Conservation (phyloP, 2,329 filamentous ascomycete genomes). For the Sphaerulina vaccinii region DNA sequence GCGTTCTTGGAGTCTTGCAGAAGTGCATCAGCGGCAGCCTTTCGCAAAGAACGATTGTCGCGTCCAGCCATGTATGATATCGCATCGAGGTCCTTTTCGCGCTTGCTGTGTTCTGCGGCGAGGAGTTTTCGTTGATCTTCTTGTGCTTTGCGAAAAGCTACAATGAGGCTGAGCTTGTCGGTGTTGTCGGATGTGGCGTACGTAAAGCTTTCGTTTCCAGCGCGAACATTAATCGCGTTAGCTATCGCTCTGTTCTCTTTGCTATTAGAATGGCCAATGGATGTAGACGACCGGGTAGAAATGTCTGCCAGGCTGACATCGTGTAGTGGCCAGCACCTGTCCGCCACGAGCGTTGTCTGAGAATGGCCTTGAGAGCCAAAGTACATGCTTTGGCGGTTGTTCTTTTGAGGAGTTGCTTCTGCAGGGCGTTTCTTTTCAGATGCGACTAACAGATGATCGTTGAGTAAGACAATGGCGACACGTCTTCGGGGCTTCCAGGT, state of each 20-base stretch:
- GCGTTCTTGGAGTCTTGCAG: slow-evolving; percentile 45
- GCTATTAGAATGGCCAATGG: slow-evolving; percentile 37
- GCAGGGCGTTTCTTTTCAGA: slow-evolving; percentile 80
- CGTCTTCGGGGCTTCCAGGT: slow-evolving; percentile 91
- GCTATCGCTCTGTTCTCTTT: slow-evolving; percentile 56
- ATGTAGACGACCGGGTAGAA: slow-evolving; percentile 46
- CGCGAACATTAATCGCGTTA: slow-evolving; percentile 87
- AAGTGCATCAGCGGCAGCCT: slow-evolving; percentile 33
- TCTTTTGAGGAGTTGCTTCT: slow-evolving; percentile 26
- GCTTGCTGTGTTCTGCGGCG: slow-evolving; percentile 82
- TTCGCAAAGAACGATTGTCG: slow-evolving; percentile 60
- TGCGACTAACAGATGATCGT: slow-evolving; percentile 89
- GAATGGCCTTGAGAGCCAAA: slow-evolving; percentile 45
- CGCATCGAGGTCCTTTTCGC: slow-evolving; percentile 59
- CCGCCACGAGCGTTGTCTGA: slow-evolving; percentile 73
- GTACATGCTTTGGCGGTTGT: slow-evolving; percentile 35
- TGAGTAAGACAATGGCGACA: slow-evolving; percentile 88
- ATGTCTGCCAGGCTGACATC: slow-evolving; percentile 93
- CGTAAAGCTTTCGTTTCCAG: slow-evolving; percentile 88
- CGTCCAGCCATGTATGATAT: slow-evolving; percentile 33
- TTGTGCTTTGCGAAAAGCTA: slow-evolving; percentile 87
- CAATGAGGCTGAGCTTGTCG: slow-evolving; percentile 77
- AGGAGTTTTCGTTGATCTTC: slow-evolving; percentile 85
- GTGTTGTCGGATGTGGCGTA: slow-evolving; percentile 74
- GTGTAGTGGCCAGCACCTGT: slow-evolving; percentile 88